Percentiles rank a stretch among this genome's conserved stretches.
Evolutionary conservation across 441 rosid species (phyloP).

Genomic region (Flueggea neowawraea): DNA sequence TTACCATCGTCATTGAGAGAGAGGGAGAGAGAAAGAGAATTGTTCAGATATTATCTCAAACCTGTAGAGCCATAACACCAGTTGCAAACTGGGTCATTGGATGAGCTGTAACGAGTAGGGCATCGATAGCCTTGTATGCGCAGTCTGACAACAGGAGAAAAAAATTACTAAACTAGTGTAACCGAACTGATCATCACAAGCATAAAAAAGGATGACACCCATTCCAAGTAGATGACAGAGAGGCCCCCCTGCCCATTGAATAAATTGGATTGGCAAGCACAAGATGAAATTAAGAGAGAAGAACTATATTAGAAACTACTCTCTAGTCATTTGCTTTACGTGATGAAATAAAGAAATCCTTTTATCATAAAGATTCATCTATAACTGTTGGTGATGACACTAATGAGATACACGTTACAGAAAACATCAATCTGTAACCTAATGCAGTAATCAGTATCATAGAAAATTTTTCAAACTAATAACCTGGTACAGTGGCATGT

Average conservation of each 20-base stretch:
- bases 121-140: slow-evolving; percentile 80
- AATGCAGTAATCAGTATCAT: not conserved
- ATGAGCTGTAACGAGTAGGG: slow-evolving; percentile 79
- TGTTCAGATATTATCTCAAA: slow-evolving; percentile 11
- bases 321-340: too few species aligned
- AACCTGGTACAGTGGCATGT: slow-evolving; percentile 93
- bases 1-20: too few species aligned
- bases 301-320: not conserved
- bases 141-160: slow-evolving; percentile 49
- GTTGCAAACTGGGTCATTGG: slow-evolving; percentile 95
- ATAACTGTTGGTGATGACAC: too few species aligned
- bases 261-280: too few species aligned
- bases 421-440: too few species aligned
- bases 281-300: not conserved
- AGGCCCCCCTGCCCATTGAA: too few species aligned
- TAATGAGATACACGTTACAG: too few species aligned
- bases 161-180: slow-evolving; percentile 9
- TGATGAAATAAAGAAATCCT: too few species aligned
- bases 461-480: slow-evolving; percentile 14
- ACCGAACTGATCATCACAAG: slow-evolving; percentile 11
- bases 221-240: not conserved
- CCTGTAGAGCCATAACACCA: slow-evolving; percentile 99
- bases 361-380: too few species aligned
- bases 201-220: slow-evolving; percentile 3
- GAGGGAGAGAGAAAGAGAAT: too few species aligned